Conservation (phyloP, 345 rosid genomes). For the Lepidium didymum region DNA sequence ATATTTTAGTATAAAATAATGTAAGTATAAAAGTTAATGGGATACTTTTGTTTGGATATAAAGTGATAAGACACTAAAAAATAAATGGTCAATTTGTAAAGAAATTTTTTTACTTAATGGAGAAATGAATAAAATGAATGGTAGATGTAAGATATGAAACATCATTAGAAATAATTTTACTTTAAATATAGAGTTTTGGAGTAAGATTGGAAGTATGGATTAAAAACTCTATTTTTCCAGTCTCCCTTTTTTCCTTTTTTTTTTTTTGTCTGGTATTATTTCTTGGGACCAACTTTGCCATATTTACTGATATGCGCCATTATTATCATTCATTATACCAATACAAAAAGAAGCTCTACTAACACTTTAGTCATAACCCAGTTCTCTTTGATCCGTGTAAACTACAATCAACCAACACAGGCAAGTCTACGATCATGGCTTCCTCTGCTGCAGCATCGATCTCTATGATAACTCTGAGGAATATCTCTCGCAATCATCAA, state of each 20-base stretch:
- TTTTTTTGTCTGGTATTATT: neutral
- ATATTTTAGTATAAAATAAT: too few species aligned
- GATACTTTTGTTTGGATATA: too few species aligned
- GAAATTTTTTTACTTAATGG: too few species aligned
- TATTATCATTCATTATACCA: neutral
- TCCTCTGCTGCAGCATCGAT: constrained; percentile 25
- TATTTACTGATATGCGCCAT: constrained; percentile 1
- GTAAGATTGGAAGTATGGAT: too few species aligned
- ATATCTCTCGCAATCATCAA: constrained; percentile 14
- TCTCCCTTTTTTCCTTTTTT: neutral
- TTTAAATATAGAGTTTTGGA: too few species aligned
- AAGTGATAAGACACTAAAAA: too few species aligned
- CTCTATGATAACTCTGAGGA: constrained; percentile 8
- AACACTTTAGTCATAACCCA: neutral
- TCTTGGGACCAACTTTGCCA: constrained; percentile 1
- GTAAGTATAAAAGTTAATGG: too few species aligned
- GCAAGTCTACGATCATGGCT: constrained; percentile 26
- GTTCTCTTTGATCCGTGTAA: neutral
- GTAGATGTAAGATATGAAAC: too few species aligned
- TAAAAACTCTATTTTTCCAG: too few species aligned
- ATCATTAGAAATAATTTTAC: too few species aligned
- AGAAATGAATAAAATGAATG: too few species aligned
- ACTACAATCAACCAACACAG: neutral
- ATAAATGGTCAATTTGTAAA: too few species aligned
- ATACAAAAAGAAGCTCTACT: neutral